Percentiles rank a stretch among this genome's conserved stretches.
Conservation (phyloP, 2,329 filamentous ascomycete species). For the Alternaria sp. region DNA sequence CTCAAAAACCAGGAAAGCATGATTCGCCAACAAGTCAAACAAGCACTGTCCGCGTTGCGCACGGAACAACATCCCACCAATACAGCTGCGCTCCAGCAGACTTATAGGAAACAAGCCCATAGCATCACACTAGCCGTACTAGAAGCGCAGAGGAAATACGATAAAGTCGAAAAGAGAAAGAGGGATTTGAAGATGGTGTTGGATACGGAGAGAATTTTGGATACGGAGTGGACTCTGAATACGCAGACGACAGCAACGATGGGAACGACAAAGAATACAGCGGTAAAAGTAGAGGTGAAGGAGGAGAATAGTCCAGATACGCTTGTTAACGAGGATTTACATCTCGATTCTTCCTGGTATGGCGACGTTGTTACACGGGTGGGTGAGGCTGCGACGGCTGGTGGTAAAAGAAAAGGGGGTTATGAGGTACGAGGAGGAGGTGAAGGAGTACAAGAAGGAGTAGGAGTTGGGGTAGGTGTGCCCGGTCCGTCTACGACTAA, state of each 20-base stretch:
- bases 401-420: neutral
- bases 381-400: neutral
- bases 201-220: too few species aligned
- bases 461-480: neutral
- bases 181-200: neutral
- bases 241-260: neutral
- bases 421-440: accelerated
- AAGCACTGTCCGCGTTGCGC: neutral
- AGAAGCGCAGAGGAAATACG: neutral
- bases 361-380: neutral
- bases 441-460: neutral
- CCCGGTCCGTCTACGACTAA: neutral
- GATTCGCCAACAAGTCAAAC: neutral
- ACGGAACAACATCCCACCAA: neutral
- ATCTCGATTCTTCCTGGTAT: neutral
- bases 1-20: neutral
- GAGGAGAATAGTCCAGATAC: neutral
- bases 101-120: neutral
- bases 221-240: too few species aligned
- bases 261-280: neutral
- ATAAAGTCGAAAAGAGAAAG: neutral
- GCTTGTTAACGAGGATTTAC: neutral
- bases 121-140: neutral
- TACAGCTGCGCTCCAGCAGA: neutral
- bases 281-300: neutral